Percentiles rank a stretch among this genome's conserved stretches.
phyloP scores from a whole-genome alignment of 2,329 filamentous ascomycete species.

The Claviceps pazoutovae region DNA sequence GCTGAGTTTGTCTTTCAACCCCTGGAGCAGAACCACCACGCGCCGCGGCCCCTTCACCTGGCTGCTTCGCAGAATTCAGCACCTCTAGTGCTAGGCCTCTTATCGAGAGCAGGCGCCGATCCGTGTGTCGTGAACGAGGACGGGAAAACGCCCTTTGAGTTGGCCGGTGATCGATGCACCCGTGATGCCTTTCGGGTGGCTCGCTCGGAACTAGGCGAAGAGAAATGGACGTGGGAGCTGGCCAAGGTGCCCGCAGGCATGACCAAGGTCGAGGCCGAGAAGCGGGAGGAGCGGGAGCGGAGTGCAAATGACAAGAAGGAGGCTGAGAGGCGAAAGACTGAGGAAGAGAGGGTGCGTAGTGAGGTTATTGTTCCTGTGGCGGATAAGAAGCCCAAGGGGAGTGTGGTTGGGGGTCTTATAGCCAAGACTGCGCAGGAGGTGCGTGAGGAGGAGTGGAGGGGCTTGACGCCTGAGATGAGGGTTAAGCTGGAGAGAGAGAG shows the following conservation, averaged over 20 bases:
- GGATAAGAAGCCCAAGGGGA: constrained; percentile 35
- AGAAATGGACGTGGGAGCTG: constrained; percentile 62
- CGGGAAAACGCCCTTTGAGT: constrained; percentile 73
- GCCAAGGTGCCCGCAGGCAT: constrained; percentile 61
- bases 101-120: constrained; percentile 61
- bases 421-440: constrained; percentile 67
- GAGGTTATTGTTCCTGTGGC: constrained; percentile 48
- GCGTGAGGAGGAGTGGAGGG: constrained; percentile 70
- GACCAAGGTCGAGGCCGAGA: constrained; percentile 55
- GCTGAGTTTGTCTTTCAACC: constrained; percentile 67
- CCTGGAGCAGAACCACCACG: constrained; percentile 57
- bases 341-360: constrained; percentile 56
- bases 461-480: constrained; percentile 77
- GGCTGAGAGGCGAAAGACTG: constrained; percentile 53
- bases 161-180: constrained; percentile 73
- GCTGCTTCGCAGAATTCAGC: constrained; percentile 70
- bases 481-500: constrained; percentile 75
- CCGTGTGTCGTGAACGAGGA: constrained; percentile 59
- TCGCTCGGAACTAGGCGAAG: constrained; percentile 66
- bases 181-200: constrained; percentile 86
- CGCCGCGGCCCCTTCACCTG: constrained; percentile 72
- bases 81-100: constrained; percentile 61
- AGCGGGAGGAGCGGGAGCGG: constrained; percentile 55
- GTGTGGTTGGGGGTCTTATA: constrained; percentile 36
- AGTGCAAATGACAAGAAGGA: constrained; percentile 55